These are phyloP conservation scores for Vitis rupestris DNA, from an alignment of 164 flowering plant species.

Conservation along the genomic window DNA sequence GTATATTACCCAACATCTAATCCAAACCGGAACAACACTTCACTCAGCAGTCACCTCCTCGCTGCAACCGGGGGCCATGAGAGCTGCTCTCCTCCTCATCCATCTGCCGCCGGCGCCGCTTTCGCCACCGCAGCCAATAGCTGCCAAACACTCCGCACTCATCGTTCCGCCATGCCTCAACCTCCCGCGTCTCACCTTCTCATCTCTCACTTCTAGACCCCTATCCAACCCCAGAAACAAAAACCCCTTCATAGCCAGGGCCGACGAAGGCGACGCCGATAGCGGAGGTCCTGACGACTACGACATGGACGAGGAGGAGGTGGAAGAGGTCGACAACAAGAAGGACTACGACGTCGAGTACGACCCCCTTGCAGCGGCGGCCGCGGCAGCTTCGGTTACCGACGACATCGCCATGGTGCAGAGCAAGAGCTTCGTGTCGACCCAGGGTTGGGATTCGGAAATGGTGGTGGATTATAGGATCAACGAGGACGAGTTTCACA, in stretches of 20 bases:
- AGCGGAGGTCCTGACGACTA: slow-evolving; percentile 57
- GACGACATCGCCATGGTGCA: slow-evolving; percentile 59
- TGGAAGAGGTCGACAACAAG: slow-evolving; percentile 87
- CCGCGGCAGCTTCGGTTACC: slow-evolving; percentile 15
- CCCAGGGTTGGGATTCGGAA: slow-evolving; percentile 89
- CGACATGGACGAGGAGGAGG: slow-evolving; percentile 83
- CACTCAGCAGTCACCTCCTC: too few relatives aligned
- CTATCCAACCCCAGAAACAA: not conserved
- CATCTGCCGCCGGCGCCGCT: too few relatives aligned
- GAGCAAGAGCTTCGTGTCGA: slow-evolving; percentile 76
- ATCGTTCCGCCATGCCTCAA: too few relatives aligned
- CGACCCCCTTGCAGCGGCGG: slow-evolving; percentile 37
- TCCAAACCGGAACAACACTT: too few relatives aligned
- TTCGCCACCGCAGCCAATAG: too few relatives aligned
- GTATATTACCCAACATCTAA: too few relatives aligned
- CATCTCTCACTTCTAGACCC: too few relatives aligned
- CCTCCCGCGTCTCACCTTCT: too few relatives aligned
- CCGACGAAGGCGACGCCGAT: slow-evolving; percentile 81
- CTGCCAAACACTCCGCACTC: too few relatives aligned
- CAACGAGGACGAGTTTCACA: slow-evolving; percentile 93
- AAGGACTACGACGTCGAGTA: slow-evolving; percentile 86
- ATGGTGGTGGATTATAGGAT: slow-evolving; percentile 83
- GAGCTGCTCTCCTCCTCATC: too few relatives aligned
- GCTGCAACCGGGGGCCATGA: too few relatives aligned
- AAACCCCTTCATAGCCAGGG: slow-evolving; percentile 27